These are phyloP conservation scores for Bromus sterilis DNA, from an alignment of 176 grass and related monocot species.

Conservation along the genomic window DNA sequence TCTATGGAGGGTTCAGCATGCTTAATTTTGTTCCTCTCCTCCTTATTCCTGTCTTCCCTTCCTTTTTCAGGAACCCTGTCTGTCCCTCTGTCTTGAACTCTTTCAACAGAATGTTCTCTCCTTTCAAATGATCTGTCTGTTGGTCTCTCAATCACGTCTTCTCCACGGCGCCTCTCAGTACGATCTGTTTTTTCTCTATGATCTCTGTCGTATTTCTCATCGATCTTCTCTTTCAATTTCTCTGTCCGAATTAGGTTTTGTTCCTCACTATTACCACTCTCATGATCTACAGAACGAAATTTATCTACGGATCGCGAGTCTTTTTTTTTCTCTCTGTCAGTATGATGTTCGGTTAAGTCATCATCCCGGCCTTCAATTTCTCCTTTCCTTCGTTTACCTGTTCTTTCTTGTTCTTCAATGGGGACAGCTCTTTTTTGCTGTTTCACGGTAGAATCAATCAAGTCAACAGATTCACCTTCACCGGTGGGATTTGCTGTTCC, in stretches of 20 bases:
- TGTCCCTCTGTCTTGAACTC: constrained; percentile 54
- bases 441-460: constrained; percentile 43
- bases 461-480: constrained; percentile 43
- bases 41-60: constrained; percentile 89
- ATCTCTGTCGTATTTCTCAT: constrained; percentile 74
- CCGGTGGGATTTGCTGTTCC: constrained; percentile 27
- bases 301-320: constrained; percentile 40
- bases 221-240: constrained; percentile 51
- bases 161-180: constrained; percentile 45
- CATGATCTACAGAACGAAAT: constrained; percentile 49
- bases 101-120: constrained; percentile 74
- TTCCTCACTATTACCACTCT: constrained; percentile 48
- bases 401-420: constrained; percentile 67
- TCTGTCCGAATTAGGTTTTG: constrained; percentile 40
- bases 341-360: constrained; percentile 40
- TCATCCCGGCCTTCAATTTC: constrained; percentile 43
- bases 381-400: constrained; percentile 75
- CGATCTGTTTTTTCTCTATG: constrained; percentile 59
- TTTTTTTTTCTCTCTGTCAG: constrained; percentile 45
- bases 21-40: constrained; percentile 63
- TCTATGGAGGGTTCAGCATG: constrained; percentile 47
- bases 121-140: constrained; percentile 63
- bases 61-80: constrained; percentile 70
- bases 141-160: constrained; percentile 61
- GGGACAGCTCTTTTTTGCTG: constrained; percentile 57